Evolutionary conservation across 139 green algal species (phyloP).

Genomic region (Bryopsis sp.): DNA sequence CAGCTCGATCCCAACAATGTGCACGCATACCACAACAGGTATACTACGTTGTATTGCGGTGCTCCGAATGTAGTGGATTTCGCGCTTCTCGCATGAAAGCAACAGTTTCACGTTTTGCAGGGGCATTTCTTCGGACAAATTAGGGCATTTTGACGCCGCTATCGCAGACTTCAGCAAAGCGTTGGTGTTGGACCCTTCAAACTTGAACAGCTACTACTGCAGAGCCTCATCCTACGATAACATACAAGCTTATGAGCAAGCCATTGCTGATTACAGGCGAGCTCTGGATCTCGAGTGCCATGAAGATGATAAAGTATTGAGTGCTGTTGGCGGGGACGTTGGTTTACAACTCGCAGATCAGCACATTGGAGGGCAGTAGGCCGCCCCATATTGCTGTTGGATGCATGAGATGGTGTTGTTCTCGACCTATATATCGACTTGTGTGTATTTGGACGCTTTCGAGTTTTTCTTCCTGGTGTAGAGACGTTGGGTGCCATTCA

Average conservation of each 20-base stretch:
- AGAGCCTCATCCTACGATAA: conserved; percentile 39
- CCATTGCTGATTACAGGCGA: conserved; percentile 38
- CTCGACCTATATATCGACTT: no score
- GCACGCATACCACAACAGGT: conserved; percentile 62
- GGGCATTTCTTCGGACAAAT: conserved; percentile 54
- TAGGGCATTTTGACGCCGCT: conserved; percentile 35
- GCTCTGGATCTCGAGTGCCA: conserved; percentile 36
- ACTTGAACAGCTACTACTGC: conserved; percentile 50
- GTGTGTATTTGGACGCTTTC: no score
- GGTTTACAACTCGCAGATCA: no score
- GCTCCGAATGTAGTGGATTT: neutral
- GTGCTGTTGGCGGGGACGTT: no score
- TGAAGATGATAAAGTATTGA: no score
- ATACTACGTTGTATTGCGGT: neutral
- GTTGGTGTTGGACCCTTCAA: conserved; percentile 39
- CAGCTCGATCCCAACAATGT: conserved; percentile 42
- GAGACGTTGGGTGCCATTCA: no score
- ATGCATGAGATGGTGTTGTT: no score
- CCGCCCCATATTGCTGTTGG: no score
- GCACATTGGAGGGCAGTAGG: no score
- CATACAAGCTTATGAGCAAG: conserved; percentile 33
- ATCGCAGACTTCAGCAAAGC: conserved; percentile 46
- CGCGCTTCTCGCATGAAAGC: neutral
- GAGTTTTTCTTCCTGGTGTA: no score
- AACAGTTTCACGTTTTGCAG: conserved; percentile 17